These are phyloP conservation scores for Ceratobasidium sp. DNA, from an alignment of 1,284 basidiomycete genomes.

Conservation along the genomic window DNA sequence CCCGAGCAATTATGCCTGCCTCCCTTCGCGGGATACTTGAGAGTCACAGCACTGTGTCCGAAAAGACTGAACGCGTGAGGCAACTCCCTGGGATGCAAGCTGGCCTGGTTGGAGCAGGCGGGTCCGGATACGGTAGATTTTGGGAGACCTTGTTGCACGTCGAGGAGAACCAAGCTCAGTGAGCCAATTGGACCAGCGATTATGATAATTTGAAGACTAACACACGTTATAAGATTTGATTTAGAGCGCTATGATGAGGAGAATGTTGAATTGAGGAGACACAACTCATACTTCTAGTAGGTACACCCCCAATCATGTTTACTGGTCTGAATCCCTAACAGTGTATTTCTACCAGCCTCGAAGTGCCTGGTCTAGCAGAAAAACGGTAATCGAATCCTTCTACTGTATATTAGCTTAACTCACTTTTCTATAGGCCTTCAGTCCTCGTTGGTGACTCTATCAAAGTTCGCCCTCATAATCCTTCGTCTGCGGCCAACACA, in stretches of 20 bases:
- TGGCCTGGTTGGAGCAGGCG: slow-evolving; percentile 50
- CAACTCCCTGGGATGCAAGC: slow-evolving; percentile 51
- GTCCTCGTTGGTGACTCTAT: slow-evolving; percentile 56
- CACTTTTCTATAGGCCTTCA: slow-evolving; percentile 61
- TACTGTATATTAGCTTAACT: slow-evolving; percentile 73
- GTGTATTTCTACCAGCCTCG: slow-evolving; percentile 60
- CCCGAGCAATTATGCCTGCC: slow-evolving; percentile 56
- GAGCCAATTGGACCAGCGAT: slow-evolving; percentile 54
- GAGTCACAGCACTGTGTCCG: slow-evolving; percentile 25
- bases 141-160: slow-evolving; percentile 71
- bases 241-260: slow-evolving; percentile 70
- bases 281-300: slow-evolving; percentile 64
- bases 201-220: slow-evolving; percentile 2
- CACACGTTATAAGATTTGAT: slow-evolving; percentile 58
- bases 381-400: slow-evolving; percentile 57
- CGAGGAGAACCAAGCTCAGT: slow-evolving; percentile 73
- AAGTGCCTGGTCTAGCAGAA: slow-evolving; percentile 74
- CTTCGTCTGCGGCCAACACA: slow-evolving; percentile 60
- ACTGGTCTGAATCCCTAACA: not conserved
- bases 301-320: slow-evolving; percentile 50
- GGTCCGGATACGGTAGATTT: slow-evolving; percentile 61
- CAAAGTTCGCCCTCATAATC: slow-evolving; percentile 62
- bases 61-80: slow-evolving; percentile 32
- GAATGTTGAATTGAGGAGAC: slow-evolving; percentile 59
- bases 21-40: slow-evolving; percentile 31